These are phyloP conservation scores for Candida sakaeoensis DNA, from an alignment of 805 yeast genomes.

Conservation along the genomic window DNA sequence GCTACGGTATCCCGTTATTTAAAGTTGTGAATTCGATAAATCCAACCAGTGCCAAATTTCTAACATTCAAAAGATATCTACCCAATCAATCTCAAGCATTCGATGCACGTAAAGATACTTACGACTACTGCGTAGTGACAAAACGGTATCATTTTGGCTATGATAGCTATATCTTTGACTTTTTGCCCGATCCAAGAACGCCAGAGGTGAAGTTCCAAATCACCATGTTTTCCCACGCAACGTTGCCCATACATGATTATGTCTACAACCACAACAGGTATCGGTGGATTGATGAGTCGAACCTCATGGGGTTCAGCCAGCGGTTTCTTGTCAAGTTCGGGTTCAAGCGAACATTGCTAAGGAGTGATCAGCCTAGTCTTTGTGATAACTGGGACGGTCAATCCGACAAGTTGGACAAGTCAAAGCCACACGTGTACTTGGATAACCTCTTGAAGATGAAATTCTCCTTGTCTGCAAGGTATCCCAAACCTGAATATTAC, in stretches of 20 bases:
- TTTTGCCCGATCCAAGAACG: slow-evolving; percentile 10
- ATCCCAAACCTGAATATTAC: slow-evolving; percentile 10
- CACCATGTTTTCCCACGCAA: slow-evolving; percentile 10
- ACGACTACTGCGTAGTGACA: slow-evolving; percentile 6
- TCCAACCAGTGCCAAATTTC: neutral
- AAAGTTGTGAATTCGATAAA: slow-evolving; percentile 6
- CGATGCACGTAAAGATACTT: slow-evolving; percentile 7
- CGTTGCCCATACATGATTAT: slow-evolving; percentile 10
- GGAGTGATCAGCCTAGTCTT: slow-evolving; percentile 2
- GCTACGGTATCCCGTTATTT: slow-evolving; percentile 11
- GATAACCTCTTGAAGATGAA: slow-evolving; percentile 1
- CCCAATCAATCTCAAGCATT: slow-evolving; percentile 8
- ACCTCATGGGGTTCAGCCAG: neutral
- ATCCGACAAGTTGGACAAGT: slow-evolving; percentile 5
- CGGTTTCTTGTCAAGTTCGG: slow-evolving; percentile 5
- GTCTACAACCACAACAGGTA: slow-evolving; percentile 7
- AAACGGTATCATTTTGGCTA: slow-evolving; percentile 5
- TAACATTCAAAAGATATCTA: slow-evolving; percentile 7
- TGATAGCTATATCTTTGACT: slow-evolving; percentile 5
- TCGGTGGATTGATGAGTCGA: slow-evolving; percentile 10
- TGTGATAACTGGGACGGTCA: slow-evolving; percentile 11
- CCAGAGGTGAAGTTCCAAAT: slow-evolving; percentile 6
- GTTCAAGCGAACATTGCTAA: slow-evolving; percentile 5
- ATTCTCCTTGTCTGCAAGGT: slow-evolving; percentile 5
- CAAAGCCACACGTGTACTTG: slow-evolving; percentile 6